A percentile compares a stretch with the other conserved stretches of the same genome.
phyloP scores from a whole-genome alignment of 108 stramenopile genomes.

The Aurantiochytrium sp. region DNA sequence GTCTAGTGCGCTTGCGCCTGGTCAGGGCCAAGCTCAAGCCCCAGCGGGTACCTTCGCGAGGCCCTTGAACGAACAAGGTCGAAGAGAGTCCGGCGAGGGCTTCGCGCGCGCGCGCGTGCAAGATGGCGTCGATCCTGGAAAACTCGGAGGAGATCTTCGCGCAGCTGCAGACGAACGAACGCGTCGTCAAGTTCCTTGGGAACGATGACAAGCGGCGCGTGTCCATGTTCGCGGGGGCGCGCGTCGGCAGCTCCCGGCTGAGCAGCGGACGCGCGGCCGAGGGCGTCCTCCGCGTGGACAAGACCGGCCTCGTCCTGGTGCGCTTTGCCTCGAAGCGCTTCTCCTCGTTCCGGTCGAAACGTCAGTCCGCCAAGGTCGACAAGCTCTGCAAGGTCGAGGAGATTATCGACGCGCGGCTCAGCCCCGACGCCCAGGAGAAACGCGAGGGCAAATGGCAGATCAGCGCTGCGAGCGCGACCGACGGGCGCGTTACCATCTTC shows the following conservation, averaged over 20 bases:
- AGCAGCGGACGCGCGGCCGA: neutral
- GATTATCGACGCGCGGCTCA: neutral
- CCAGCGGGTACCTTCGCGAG: too few species aligned
- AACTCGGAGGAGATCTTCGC: neutral
- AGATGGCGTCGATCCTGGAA: neutral
- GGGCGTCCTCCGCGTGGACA: neutral
- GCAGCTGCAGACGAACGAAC: neutral
- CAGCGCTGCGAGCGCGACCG: neutral
- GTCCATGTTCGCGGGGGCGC: neutral
- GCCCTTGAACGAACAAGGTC: too few species aligned
- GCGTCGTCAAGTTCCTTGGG: neutral
- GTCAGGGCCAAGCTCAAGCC: too few species aligned
- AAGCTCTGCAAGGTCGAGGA: neutral
- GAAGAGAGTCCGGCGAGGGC: too few species aligned
- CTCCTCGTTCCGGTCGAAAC: neutral
- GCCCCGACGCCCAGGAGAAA: neutral
- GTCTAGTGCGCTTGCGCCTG: too few species aligned
- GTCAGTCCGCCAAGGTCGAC: neutral
- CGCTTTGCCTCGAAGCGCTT: neutral
- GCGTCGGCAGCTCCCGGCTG: neutral
- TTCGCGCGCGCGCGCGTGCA: too few species aligned
- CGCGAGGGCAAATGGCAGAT: conserved; percentile 17
- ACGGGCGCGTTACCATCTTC: neutral
- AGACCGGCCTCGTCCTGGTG: neutral
- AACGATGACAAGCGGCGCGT: neutral